Percentiles rank a stretch among this genome's conserved stretches.
phyloP scores from a whole-genome alignment of 805 yeast species.

The Candida nonsorbophila region DNA sequence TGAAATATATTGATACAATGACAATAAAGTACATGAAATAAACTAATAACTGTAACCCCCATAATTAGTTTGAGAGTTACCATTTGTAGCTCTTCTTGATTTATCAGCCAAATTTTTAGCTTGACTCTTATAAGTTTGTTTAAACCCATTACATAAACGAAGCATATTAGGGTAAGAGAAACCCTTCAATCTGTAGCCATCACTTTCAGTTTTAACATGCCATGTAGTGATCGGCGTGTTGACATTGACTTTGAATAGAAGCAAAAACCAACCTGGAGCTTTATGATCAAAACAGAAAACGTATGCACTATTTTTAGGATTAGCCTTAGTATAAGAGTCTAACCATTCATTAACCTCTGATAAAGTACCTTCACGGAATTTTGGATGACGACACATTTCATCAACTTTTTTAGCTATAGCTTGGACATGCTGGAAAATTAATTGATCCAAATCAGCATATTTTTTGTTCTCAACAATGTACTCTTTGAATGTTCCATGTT shows the following conservation, averaged over 20 bases:
- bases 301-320: constrained; percentile 84
- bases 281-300: constrained; percentile 87
- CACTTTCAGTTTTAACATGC: constrained; percentile 88
- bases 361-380: constrained; percentile 76
- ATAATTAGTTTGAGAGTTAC: constrained; percentile 12
- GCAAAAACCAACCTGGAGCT: constrained; percentile 88
- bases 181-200: constrained; percentile 75
- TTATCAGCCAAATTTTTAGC: constrained; percentile 9
- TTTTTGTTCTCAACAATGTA: constrained; percentile 62
- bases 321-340: constrained; percentile 84
- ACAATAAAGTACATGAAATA: neutral
- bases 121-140: constrained; percentile 45
- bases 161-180: constrained; percentile 87
- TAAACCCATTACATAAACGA: constrained; percentile 91
- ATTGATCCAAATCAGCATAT: constrained; percentile 88
- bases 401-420: constrained; percentile 78
- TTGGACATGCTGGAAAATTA: constrained; percentile 81
- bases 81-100: constrained; percentile 11
- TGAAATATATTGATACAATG: neutral
- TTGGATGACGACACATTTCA: constrained; percentile 81
- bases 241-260: constrained; percentile 79
- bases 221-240: constrained; percentile 68
- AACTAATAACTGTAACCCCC: constrained; percentile 19
- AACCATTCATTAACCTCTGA: constrained; percentile 83
- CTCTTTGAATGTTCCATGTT: constrained; percentile 54